Evolutionary conservation across 2,329 filamentous ascomycete species (phyloP).

Genomic region (Xylariomycetidae sp.): DNA sequence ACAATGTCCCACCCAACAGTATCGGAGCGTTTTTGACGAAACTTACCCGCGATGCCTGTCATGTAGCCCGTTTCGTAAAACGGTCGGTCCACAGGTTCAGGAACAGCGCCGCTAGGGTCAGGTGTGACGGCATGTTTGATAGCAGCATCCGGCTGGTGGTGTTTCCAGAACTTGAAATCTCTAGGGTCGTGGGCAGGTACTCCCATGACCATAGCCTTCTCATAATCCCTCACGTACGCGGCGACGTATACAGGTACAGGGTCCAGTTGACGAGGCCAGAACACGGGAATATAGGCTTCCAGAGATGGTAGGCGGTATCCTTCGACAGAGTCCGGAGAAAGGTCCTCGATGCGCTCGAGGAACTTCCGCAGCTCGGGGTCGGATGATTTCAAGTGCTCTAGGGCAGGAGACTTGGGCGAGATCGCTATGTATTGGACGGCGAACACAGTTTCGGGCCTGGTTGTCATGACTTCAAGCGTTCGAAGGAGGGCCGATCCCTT

Average conservation of each 20-base stretch:
- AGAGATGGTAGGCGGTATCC: slow-evolving; percentile 63
- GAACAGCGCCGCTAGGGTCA: slow-evolving; percentile 41
- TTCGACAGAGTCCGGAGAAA: slow-evolving; percentile 51
- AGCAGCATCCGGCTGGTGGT: slow-evolving; percentile 55
- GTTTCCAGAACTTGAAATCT: slow-evolving; percentile 74
- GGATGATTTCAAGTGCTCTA: slow-evolving; percentile 50
- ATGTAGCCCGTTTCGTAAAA: slow-evolving; percentile 63
- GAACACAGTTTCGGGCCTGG: slow-evolving; percentile 78
- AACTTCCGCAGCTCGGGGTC: slow-evolving; percentile 62
- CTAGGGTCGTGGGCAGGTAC: slow-evolving; percentile 79
- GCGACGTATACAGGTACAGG: slow-evolving; percentile 72
- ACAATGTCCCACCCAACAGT: slow-evolving; percentile 59
- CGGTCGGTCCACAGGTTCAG: slow-evolving; percentile 42
- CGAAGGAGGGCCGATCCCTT: slow-evolving; percentile 57
- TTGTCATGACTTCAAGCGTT: slow-evolving; percentile 70
- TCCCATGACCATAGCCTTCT: slow-evolving; percentile 85
- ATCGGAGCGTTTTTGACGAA: slow-evolving; percentile 55
- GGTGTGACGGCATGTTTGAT: slow-evolving; percentile 58
- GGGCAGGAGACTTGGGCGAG: slow-evolving; percentile 66
- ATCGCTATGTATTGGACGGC: slow-evolving; percentile 82
- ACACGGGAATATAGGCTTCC: slow-evolving; percentile 60
- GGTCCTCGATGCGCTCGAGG: slow-evolving; percentile 53
- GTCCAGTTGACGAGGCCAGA: slow-evolving; percentile 44
- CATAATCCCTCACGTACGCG: slow-evolving; percentile 81
- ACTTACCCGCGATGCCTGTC: slow-evolving; percentile 58